Base-by-base conservation (phyloP, 1,284 basidiomycete species). In the Trichosporon inkin region DNA sequence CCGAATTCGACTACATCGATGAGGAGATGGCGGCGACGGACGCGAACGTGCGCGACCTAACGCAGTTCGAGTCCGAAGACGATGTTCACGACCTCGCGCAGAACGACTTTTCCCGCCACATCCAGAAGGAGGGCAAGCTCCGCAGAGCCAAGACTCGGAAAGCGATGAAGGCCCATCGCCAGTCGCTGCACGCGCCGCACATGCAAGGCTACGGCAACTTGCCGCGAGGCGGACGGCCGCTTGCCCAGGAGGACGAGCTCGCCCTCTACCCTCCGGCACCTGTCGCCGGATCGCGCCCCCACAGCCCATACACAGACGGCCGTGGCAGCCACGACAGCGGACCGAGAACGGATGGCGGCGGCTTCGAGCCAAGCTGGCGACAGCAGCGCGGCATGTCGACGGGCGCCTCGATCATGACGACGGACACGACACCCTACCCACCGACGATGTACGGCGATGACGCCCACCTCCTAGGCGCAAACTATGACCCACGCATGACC, bases 61-160 rank as follows among this genome's bases (percentile, higher is more conserved):
- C 89, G 7, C 88, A 90, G 67, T 92, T 89, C 67, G 88, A 90
- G 63, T 88, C 88, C 24, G 88, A 92, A 63, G 83, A 88, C 62
- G 87, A 90, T 67, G 79, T 83, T 28, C 80, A 90, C 64, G 83
- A 88, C 62, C 84, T 85, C 0, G 86, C 83, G 17, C 89, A 92
- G 70, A 79, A 79, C 19, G 78, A 81, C 65, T 81, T 93, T 38
- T 87, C 83, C 59, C 78, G 80, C 47, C 79, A 79, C 38, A 80
- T 93, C 36, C 83, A 82, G 68, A 84, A 85, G 65, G 85, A 88
- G 71, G 90, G 90, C 13, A 85, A 83, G 70, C 65, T 85, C n/a
- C 82, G 86, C 1, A 81, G 89, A 16, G 83, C 84, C 8, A 76
- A 79, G 54, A 84, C 82, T 16, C 77, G 84, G 37, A 44, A 37